A percentile compares a stretch with the other conserved stretches of the same genome.
Evolutionary conservation across 306 rosid species (phyloP).

Genomic region (Crotalaria pallida): DNA sequence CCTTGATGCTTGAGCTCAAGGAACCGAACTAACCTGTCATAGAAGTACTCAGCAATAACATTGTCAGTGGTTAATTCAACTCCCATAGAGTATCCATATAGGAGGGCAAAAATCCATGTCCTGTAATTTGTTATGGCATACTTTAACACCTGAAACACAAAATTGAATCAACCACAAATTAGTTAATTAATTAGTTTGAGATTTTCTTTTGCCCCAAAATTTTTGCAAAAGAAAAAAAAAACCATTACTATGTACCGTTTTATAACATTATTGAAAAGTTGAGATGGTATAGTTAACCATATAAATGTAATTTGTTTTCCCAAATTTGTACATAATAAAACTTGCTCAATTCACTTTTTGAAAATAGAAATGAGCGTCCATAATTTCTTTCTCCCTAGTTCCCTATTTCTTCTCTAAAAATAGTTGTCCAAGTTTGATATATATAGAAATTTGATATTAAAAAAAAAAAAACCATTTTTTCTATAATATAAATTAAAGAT

Average conservation of each 20-base stretch:
- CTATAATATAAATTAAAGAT: too few relatives aligned
- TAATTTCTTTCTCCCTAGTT: too few relatives aligned
- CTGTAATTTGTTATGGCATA: conserved; percentile 82
- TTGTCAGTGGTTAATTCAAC: conserved; percentile 86
- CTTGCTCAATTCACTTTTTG: too few relatives aligned
- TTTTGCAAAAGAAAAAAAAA: too few relatives aligned
- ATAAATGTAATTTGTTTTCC: too few relatives aligned
- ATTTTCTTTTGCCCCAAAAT: neutral
- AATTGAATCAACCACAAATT: neutral
- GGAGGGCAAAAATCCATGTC: conserved; percentile 80
- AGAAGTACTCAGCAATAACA: conserved; percentile 84
- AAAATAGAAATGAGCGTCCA: too few relatives aligned
- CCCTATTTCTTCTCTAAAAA: too few relatives aligned
- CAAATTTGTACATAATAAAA: too few relatives aligned
- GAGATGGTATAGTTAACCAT: neutral
- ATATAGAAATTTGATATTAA: too few relatives aligned
- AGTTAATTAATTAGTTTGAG: neutral
- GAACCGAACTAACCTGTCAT: conserved; percentile 47
- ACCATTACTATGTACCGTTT: too few relatives aligned
- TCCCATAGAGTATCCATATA: conserved; percentile 92
- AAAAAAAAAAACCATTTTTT: too few relatives aligned
- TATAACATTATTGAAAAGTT: neutral
- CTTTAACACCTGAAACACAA: conserved; percentile 57
- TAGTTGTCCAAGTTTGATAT: too few relatives aligned
- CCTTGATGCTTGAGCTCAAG: neutral